Evolutionary conservation across 1,139 yeast species (phyloP), one percentile per base, ranked within the genome.

Genomic region (Taphrina confusa): DNA sequence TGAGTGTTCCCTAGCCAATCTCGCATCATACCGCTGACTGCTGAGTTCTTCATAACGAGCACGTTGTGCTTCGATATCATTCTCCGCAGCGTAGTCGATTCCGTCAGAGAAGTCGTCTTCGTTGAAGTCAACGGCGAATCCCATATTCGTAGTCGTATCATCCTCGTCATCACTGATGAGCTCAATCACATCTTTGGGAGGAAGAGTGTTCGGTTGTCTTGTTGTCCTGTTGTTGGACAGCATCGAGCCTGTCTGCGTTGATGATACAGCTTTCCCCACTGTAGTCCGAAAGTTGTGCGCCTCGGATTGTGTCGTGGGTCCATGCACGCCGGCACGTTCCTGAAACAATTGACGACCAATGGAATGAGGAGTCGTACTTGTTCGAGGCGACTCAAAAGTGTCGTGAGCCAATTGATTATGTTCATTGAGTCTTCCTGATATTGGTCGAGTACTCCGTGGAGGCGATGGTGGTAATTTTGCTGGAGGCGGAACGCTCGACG

Each of bases 101-200:
- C 36, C 40, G 33, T 47, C 52, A 6, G 52, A 47, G 31, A 47
- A 47, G 14, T 47, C 52, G 16, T 47, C 52, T 42, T 47, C 52
- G 12, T 47, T 42, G 28, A 33, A 47, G 12, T 47, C 52, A 1
- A 47, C 52, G 4, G 52, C 40, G 28, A 25, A 14, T 5, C 42
- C 52, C 52, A 47, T 47, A 5, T 47, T 47, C 1, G n/a, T 33
- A 8, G 30, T 47, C 4, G 33, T 31, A 22, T 47, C 52, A 5
- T 22, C 33, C 4, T 47, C 52, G 18, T 47, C 52, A 22, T 47
- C 52, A 12, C 52, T 47, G 12, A 47, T 20, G 8, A 47, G 42
- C 42, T 47, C 52, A 20, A 47, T 47, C 2, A 47, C 31, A 2
- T 31, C 25, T 5, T 47, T 31, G 16, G 27, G 8, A 5, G 5